Conservation (phyloP, 2,329 filamentous ascomycete species). For the Aspergillus neotritici region DNA sequence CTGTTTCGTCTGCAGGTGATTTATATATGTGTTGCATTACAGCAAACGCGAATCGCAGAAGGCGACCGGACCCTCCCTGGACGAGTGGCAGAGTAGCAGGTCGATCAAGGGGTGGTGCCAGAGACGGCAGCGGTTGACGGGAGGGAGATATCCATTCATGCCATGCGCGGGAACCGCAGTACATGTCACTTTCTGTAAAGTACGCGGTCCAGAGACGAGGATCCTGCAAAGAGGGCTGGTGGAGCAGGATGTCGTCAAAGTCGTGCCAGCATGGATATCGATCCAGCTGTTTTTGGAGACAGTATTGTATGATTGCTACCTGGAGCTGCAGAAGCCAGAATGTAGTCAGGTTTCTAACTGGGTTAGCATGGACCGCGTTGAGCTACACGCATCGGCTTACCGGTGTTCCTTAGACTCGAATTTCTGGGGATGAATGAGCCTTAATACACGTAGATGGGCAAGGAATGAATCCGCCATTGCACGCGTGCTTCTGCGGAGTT, state of each 20-base stretch:
- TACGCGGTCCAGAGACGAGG: slow-evolving; percentile 2
- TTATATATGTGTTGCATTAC: neutral
- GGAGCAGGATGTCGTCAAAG: slow-evolving; percentile 1
- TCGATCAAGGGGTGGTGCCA: neutral
- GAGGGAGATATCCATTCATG: neutral
- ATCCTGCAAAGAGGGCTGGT: neutral
- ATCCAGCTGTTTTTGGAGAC: neutral
- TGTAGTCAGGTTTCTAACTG: slow-evolving; percentile 3
- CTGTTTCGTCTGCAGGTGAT: too few species aligned
- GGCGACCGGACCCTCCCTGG: neutral
- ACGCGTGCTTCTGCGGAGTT: neutral
- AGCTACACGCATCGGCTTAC: neutral
- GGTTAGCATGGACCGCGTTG: neutral
- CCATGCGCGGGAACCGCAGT: neutral
- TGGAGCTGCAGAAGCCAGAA: slow-evolving; percentile 8
- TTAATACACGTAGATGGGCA: neutral
- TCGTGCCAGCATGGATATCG: neutral
- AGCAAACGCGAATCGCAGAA: slow-evolving; percentile 4
- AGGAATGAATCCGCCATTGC: slow-evolving; percentile 1
- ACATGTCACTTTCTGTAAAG: neutral
- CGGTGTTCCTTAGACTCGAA: slow-evolving; percentile 3
- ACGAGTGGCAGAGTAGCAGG: neutral
- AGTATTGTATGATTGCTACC: slow-evolving; percentile 5
- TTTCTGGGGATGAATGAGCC: neutral
- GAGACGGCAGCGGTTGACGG: slow-evolving; percentile 1